phyloP scores from a whole-genome alignment of 1,284 basidiomycete species.

The Xerocomus tenax region DNA sequence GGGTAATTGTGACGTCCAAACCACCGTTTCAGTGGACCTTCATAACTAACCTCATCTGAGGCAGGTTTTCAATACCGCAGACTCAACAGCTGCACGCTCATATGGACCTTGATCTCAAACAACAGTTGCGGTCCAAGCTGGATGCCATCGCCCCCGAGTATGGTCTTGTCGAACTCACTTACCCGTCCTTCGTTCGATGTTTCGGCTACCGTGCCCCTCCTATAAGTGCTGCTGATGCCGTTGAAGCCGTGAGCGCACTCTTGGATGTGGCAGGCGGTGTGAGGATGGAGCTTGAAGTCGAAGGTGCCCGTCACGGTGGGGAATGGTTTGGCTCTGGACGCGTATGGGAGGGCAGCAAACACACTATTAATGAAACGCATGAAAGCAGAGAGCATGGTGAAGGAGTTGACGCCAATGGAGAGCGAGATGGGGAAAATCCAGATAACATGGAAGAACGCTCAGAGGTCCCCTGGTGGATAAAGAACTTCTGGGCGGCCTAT shows the following conservation, averaged over 20 bases:
- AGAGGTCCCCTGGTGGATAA: constrained; percentile 70
- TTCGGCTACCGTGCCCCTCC: constrained; percentile 84
- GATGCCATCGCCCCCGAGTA: constrained; percentile 92
- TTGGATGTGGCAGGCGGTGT: constrained; percentile 88
- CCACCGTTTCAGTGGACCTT: constrained; percentile 6
- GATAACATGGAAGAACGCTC: constrained; percentile 36
- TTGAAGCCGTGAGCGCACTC: constrained; percentile 83
- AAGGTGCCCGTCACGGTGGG: constrained; percentile 75
- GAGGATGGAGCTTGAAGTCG: constrained; percentile 79
- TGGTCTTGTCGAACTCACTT: constrained; percentile 89
- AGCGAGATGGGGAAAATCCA: constrained; percentile 30
- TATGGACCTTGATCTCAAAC: constrained; percentile 94
- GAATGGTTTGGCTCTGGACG: constrained; percentile 82
- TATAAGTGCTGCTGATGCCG: constrained; percentile 86
- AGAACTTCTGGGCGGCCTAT: constrained; percentile 90
- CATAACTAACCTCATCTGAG: constrained; percentile 8
- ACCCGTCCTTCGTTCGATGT: constrained; percentile 86
- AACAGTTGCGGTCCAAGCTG: constrained; percentile 72
- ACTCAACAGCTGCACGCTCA: constrained; percentile 90
- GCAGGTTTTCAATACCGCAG: constrained; percentile 83
- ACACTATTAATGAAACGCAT: constrained; percentile 34
- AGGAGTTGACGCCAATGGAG: constrained; percentile 20
- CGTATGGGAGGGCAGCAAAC: constrained; percentile 45
- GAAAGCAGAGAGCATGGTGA: constrained; percentile 37
- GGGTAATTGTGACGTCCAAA: constrained; percentile 52